These are phyloP conservation scores for Suillus plorans DNA, from an alignment of 768 basidiomycete genomes.

Conservation along the genomic window DNA sequence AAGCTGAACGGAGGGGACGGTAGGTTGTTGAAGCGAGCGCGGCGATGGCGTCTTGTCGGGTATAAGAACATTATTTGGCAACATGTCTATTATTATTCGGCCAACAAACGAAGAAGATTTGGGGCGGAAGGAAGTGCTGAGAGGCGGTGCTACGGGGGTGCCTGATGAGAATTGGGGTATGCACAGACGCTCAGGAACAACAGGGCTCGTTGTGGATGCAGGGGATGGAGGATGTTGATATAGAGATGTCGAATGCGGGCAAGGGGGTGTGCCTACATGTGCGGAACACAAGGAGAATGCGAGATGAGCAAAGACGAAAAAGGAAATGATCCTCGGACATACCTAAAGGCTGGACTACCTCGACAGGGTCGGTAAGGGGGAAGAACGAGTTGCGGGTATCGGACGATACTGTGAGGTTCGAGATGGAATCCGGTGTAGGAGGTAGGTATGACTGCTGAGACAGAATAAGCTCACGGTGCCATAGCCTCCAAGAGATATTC, in stretches of 20 bases:
- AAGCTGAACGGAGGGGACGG: conserved; percentile 28
- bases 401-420: conserved; percentile 19
- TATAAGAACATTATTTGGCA: conserved; percentile 41
- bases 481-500: conserved; percentile 86
- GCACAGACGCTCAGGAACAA: conserved; percentile 29
- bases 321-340: conserved; percentile 9
- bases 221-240: conserved; percentile 32
- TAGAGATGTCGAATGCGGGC: conserved; percentile 25
- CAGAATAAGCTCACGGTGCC: conserved; percentile 64
- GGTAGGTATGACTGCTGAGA: conserved; percentile 28
- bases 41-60: conserved; percentile 18
- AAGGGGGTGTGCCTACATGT: conserved; percentile 21
- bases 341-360: conserved; percentile 19
- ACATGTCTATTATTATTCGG: conserved; percentile 57
- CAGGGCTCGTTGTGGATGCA: conserved; percentile 17
- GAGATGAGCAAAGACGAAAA: conserved; percentile 16
- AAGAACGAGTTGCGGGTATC: conserved; percentile 27
- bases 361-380: conserved; percentile 19
- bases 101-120: conserved; percentile 36
- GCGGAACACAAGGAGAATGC: conserved; percentile 17
- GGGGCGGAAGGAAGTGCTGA: conserved; percentile 13
- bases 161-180: conserved; percentile 23
- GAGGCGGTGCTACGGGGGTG: conserved; percentile 10
- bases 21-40: conserved; percentile 17
- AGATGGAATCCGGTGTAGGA: conserved; percentile 28